phyloP scores from a whole-genome alignment of 108 stramenopile species.

The Nannochloropsis oceanica region DNA sequence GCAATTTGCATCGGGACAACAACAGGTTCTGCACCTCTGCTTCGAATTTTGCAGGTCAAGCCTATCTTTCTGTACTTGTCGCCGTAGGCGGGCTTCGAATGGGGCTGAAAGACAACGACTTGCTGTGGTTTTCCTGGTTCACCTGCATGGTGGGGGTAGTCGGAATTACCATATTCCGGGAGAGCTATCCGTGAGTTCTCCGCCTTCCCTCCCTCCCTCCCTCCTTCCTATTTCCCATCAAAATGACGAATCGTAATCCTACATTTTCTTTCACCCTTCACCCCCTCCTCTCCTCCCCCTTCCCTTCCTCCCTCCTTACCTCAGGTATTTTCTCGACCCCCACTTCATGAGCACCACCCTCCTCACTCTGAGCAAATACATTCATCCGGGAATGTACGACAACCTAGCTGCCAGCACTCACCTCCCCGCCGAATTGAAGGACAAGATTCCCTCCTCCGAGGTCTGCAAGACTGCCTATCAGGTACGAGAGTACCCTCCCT shows the following conservation, averaged over 20 bases:
- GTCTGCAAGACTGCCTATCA: not conserved
- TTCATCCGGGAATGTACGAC: not conserved
- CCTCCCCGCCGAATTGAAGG: not conserved
- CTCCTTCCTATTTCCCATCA: not conserved
- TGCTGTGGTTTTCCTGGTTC: not conserved
- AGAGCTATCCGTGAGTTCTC: not conserved
- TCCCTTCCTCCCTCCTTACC: not conserved
- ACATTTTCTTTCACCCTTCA: too few species aligned
- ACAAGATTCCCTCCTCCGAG: not conserved
- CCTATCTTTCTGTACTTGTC: not conserved
- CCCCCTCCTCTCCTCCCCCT: too few species aligned
- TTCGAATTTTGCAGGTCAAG: not conserved
- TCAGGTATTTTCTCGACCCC: not conserved
- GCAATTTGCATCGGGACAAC: too few species aligned
- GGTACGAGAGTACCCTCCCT: not conserved
- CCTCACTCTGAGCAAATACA: not conserved
- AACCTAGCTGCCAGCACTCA: not conserved
- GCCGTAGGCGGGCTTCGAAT: not conserved
- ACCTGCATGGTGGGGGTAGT: not conserved
- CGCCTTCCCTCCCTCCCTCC: not conserved
- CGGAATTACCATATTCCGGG: not conserved
- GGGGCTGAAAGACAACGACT: not conserved
- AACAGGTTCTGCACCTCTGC: not conserved
- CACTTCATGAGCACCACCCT: not conserved
- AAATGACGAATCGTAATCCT: too few species aligned